Evolutionary conservation across 805 yeast species (phyloP), one percentile per base, ranked within the genome.

Genomic region (Priceomyces melissophilus): DNA sequence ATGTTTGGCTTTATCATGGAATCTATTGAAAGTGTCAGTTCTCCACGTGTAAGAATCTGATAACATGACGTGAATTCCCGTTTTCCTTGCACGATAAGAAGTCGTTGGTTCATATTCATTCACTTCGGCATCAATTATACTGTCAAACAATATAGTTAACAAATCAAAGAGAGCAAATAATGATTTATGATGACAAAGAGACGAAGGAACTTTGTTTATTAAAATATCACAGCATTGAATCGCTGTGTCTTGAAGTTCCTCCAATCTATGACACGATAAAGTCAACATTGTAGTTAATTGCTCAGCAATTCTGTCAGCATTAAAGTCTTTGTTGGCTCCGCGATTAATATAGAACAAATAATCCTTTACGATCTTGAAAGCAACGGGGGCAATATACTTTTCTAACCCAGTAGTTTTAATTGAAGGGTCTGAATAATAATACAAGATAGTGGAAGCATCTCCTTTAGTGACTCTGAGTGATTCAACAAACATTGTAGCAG

Each of bases 351-450:
- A 58, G 20, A 63, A 60, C 32, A 82, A 69, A 52, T 73, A 89
- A 48, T 76, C 80, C 30, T 73, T 71, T 20, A 79, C 75, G 39
- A 84, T 71, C 37, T 76, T 71, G 45, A 71, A 71, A 0, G 91
- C 78, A 43, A 91, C 76, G 4, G 75, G 72, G 0, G 82, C 82
- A 59, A 90, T 75, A 43, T 76, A 79, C 46, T 76, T 82, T 40
- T 82, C 86, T 10, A 88, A 75, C 8, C 82, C 87, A 29, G 86
- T 71, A 16, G 75, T 76, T 29, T 75, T 70, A 12, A 56, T 48
- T 0, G 95, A 83, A 2, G 96, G 93, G 55, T 93, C 98, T 1
- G 93, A 84, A 50, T 84, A 83, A 63, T 93, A 93, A 30, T 75
- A 72, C 40, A 91, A 72, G 28, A 81, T 69, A n/a, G 81, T 79